A percentile compares a stretch with the other conserved stretches of the same genome.
Evolutionary conservation across 192 early-diverging fungal genomes (phyloP).

Genomic region (Backusella morwellensis): DNA sequence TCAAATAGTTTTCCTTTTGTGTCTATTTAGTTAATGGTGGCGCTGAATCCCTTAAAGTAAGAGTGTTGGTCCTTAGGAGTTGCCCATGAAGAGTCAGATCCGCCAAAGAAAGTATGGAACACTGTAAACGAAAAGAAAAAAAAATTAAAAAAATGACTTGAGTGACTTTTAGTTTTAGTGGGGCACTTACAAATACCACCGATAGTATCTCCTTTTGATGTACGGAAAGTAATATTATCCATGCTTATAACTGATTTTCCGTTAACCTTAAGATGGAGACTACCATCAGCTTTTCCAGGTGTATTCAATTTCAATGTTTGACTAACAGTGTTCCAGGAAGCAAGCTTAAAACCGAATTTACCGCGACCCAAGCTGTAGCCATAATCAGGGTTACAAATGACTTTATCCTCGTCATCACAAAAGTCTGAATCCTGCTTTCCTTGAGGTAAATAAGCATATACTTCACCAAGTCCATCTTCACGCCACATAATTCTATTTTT

Average conservation of each 20-base stretch:
- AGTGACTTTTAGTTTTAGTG: neutral
- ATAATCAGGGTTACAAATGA: slow-evolving; percentile 50
- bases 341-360: slow-evolving; percentile 39
- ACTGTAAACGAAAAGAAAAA: slow-evolving; percentile 19
- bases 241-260: slow-evolving; percentile 16
- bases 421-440: slow-evolving; percentile 9
- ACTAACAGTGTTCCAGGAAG: slow-evolving; percentile 41
- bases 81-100: slow-evolving; percentile 17
- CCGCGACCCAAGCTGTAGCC: slow-evolving; percentile 55
- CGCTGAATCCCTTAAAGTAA: slow-evolving; percentile 25
- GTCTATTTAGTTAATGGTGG: neutral
- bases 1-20: neutral
- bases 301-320: slow-evolving; percentile 41
- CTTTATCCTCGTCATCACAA: slow-evolving; percentile 28
- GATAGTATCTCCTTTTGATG: neutral
- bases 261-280: slow-evolving; percentile 10
- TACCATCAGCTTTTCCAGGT: slow-evolving; percentile 22
- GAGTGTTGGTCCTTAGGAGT: slow-evolving; percentile 23
- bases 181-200: slow-evolving; percentile 30
- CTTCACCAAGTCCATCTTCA: slow-evolving; percentile 44
- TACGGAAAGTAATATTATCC: slow-evolving; percentile 17
- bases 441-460: slow-evolving; percentile 46
- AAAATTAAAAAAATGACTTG: neutral
- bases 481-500: slow-evolving; percentile 46
- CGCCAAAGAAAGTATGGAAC: slow-evolving; percentile 43